Evolutionary conservation across 1,284 basidiomycete species (phyloP).

Genomic region (Puccinia hordei): DNA sequence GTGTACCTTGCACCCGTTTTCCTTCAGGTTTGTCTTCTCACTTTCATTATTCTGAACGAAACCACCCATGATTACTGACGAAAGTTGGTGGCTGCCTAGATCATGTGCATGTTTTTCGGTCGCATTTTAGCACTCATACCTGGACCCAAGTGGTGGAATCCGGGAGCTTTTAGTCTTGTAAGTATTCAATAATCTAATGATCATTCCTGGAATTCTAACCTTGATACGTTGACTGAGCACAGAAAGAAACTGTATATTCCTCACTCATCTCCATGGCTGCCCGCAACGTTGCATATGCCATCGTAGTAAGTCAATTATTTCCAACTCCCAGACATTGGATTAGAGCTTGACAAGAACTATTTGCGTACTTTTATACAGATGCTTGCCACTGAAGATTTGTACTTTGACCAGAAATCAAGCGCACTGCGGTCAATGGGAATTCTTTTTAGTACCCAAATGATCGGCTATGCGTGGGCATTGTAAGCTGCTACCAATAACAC

Average conservation of each 20-base stretch:
- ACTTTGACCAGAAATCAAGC: conserved; percentile 30
- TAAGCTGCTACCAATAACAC: not conserved
- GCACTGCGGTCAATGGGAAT: conserved; percentile 15
- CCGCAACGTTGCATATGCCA: conserved; percentile 30
- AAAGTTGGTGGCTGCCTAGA: not conserved
- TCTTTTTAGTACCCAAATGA: conserved; percentile 36
- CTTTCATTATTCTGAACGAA: not conserved
- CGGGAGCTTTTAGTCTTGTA: conserved; percentile 41
- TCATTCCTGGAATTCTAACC: not conserved
- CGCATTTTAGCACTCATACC: conserved; percentile 28
- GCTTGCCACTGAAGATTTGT: conserved; percentile 42
- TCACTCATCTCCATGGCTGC: conserved; percentile 39
- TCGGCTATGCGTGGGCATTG: conserved; percentile 43
- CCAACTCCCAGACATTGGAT: not conserved
- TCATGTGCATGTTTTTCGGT: conserved; percentile 33
- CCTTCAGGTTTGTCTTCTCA: conserved; percentile 29
- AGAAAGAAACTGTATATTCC: conserved; percentile 48
- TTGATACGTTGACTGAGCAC: not conserved
- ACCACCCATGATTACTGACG: not conserved
- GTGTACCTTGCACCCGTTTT: conserved; percentile 34
- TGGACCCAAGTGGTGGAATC: conserved; percentile 50
- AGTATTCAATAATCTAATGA: not conserved
- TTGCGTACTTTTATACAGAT: not conserved
- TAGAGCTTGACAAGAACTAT: not conserved
- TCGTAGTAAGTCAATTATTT: not conserved